phyloP scores from a whole-genome alignment of 257 asterid genomes.

The Solanum acaule region DNA sequence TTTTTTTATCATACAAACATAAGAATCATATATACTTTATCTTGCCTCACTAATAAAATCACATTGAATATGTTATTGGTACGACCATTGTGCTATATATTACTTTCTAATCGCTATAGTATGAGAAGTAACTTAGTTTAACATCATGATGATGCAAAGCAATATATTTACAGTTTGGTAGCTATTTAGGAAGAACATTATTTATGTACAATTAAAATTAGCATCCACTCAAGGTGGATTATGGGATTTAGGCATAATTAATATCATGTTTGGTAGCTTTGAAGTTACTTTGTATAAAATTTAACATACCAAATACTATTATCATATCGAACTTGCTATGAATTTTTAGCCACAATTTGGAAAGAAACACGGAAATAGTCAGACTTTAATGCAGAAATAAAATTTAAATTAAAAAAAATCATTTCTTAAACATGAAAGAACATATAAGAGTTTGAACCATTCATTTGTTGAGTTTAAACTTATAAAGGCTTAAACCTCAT shows the following conservation, averaged over 20 bases:
- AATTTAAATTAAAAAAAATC: no score
- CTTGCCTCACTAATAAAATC: accelerated
- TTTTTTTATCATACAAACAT: not conserved
- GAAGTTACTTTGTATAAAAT: no score
- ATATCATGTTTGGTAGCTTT: no score
- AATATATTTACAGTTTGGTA: no score
- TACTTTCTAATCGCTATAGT: not conserved
- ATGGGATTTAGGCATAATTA: no score
- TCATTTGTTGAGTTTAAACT: not conserved
- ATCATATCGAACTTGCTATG: not conserved
- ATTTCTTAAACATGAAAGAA: not conserved
- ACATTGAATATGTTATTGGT: not conserved
- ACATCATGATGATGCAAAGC: not conserved
- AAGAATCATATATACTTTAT: not conserved
- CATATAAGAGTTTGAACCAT: not conserved
- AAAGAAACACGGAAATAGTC: not conserved
- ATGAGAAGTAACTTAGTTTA: not conserved
- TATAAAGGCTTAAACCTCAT: not conserved
- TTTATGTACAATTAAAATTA: no score
- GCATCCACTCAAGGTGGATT: no score
- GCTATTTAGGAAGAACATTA: no score
- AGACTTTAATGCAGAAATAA: not conserved
- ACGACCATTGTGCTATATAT: not conserved
- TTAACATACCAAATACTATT: no score
- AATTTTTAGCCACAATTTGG: not conserved